Evolutionary conservation across 768 basidiomycete genomes (phyloP).

Genomic region (Tubosaeta brunneosetosa): DNA sequence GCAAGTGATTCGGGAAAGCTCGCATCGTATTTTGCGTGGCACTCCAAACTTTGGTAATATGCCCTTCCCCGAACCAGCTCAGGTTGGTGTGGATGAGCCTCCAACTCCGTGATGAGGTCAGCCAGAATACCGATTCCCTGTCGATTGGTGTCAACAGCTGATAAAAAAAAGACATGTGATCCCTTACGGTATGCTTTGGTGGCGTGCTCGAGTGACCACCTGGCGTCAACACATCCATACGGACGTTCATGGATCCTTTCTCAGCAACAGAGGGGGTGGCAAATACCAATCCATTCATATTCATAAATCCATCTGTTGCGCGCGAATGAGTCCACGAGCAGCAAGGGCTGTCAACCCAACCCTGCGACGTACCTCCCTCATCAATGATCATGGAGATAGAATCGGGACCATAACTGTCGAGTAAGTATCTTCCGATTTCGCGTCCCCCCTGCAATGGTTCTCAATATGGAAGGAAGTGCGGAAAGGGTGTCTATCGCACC

Average conservation of each 20-base stretch:
- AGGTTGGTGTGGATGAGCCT: background rate
- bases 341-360: background rate
- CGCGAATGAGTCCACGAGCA: background rate
- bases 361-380: slow-evolving; percentile 42
- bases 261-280: background rate
- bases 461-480: background rate
- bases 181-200: background rate
- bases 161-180: background rate
- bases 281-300: background rate
- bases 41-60: background rate
- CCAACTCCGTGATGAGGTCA: background rate
- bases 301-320: slow-evolving; percentile 13
- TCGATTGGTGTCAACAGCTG: background rate
- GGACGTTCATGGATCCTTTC: background rate
- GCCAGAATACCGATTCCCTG: slow-evolving; percentile 45
- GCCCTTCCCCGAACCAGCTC: background rate
- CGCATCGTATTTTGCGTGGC: background rate
- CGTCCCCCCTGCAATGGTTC: slow-evolving; percentile 36
- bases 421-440: slow-evolving; percentile 34
- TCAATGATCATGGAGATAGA: slow-evolving; percentile 52
- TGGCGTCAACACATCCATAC: slow-evolving; percentile 29
- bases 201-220: slow-evolving; percentile 59
- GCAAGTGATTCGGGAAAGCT: background rate
- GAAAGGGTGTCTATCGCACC: slow-evolving; percentile 23
- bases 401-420: slow-evolving; percentile 41